Evolutionary conservation across 228 moss, liverwort and hornwort genomes (phyloP).

Genomic region (Sphagnum magellanicum): DNA sequence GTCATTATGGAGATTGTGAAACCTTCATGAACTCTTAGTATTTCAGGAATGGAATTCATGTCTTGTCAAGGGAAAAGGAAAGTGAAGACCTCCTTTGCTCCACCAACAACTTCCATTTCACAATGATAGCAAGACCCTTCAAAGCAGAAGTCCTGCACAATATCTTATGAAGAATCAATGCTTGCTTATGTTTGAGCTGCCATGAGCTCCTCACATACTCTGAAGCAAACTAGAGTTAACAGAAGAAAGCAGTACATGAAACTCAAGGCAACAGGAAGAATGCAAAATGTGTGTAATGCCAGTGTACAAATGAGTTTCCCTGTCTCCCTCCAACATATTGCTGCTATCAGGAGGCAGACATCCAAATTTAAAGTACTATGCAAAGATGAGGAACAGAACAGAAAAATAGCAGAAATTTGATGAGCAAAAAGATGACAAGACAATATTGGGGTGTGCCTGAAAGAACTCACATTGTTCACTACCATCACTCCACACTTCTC

Average conservation of each 20-base stretch:
- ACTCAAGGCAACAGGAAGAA: not conserved
- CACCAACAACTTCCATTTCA: slow-evolving; percentile 94
- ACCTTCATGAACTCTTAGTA: no score
- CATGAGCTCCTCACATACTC: not conserved
- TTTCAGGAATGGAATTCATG: no score
- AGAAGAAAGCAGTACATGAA: not conserved
- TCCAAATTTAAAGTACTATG: not conserved
- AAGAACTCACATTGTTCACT: slow-evolving; percentile 48
- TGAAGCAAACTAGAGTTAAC: not conserved
- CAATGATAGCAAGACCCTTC: slow-evolving; percentile 95
- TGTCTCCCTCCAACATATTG: no score
- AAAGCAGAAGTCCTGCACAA: slow-evolving; percentile 77
- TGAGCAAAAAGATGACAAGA: no score
- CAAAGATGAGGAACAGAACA: not conserved
- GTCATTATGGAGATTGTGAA: no score
- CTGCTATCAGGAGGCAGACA: no score
- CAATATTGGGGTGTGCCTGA: no score
- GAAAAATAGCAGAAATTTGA: not conserved
- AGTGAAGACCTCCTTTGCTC: slow-evolving; percentile 65
- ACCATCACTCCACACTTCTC: slow-evolving; percentile 70
- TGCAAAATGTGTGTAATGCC: not conserved
- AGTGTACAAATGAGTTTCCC: not conserved
- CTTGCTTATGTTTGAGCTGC: not conserved
- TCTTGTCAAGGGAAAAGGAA: not conserved
- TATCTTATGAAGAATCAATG: not conserved